Base-by-base conservation (phyloP, 2,329 filamentous ascomycete genomes). In the Verticillium nubilum region DNA sequence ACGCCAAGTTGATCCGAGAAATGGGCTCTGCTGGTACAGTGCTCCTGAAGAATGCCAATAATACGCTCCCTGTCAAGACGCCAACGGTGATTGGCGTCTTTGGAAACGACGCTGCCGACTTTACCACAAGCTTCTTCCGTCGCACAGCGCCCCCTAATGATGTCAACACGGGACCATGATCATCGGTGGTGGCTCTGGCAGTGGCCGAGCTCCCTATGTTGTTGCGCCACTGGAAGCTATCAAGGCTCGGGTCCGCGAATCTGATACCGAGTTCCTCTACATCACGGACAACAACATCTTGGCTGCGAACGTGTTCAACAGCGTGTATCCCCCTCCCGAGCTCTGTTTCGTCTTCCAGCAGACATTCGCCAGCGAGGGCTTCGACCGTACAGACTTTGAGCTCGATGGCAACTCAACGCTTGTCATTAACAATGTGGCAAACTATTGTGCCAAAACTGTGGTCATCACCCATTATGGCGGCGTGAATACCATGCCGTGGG, bases 401-500 rank as follows among this genome's bases (percentile, higher is more conserved):
- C 90, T 96, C 67, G 88, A 87, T 63, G 84, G 60, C 5, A 59
- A 60, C 25, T 59, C 56, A 61, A 71, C 72, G 0, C 74, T 89
- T 0, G 79, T 90, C 0, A 28, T 54, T 7, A 69, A 74, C 1
- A 84, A 84, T 59, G 83, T 89, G 0, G 86, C 87, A 0, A 72
- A 74, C 1, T 79, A 86, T 31, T 89, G 86, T 67, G 71, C 77
- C 59, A 88, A 85, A 64, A 89, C 86, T 3, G 77, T 89, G 5
- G 87, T 88, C 1, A 73, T 86, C 5, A 75, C 89, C 10, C 86
- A 89, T 68, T 84, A 85, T 4, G 84, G 86, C 0, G 86, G 87
- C 0, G 78, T 85, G 26, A 80, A 86, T 1, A 72, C 86, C 0
- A 81, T 89, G 64, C 76, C 77, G 4, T 90, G 86, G 85, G 83